Evolutionary conservation across 73 alveolate genomes (phyloP), one percentile per base, ranked within the genome.

Genomic region (Blepharisma stoltei): DNA sequence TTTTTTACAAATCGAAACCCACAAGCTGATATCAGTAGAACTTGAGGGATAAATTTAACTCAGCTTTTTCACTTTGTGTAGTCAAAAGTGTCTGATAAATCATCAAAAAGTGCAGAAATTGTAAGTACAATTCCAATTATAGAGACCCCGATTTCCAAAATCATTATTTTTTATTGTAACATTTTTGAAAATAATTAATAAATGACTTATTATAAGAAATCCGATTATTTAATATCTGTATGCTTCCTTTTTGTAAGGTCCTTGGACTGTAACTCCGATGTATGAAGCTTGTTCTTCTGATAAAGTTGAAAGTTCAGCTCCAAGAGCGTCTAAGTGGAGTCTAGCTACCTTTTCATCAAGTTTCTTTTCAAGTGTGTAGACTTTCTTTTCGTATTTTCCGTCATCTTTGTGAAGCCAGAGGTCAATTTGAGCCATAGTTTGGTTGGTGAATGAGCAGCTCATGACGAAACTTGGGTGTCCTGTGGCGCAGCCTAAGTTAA

Each of bases 391-490:
- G 93, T 94, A 94, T 83, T 91, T 94, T 71, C 89, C 91, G 85
- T 71, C 86, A 71, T 81, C 82, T 86, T 90, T 89, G 92, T 90
- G 87, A 55, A 65, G 85, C 98, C 97, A 85, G 65, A 94, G 83
- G 84, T 94, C 98, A 60, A 94, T 79, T 80, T 89, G 86, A 60
- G 98, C 98, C 67, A 94, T 70, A 21, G 89, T 90, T 78, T 94
- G 89, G 90, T 94, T 94, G 83, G 98, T 94, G 93, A 94, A 94
- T 20, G 97, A 89, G 89, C 83, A 86, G 55, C 97, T 89, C 98
- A 94, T 94, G 49, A 94, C 97, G 84, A 94, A 94, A 67, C 97
- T 92, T 38, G 99, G 98, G 81, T 94, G 99, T n/a, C 99, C 99
- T 52, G 99, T 94, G 81, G 99, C 99, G 69, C 99, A 94, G 45